A percentile compares a stretch with the other conserved stretches of the same genome.
phyloP scores from a whole-genome alignment of 352 stramenopile species.

The Pythium phragmiticola region DNA sequence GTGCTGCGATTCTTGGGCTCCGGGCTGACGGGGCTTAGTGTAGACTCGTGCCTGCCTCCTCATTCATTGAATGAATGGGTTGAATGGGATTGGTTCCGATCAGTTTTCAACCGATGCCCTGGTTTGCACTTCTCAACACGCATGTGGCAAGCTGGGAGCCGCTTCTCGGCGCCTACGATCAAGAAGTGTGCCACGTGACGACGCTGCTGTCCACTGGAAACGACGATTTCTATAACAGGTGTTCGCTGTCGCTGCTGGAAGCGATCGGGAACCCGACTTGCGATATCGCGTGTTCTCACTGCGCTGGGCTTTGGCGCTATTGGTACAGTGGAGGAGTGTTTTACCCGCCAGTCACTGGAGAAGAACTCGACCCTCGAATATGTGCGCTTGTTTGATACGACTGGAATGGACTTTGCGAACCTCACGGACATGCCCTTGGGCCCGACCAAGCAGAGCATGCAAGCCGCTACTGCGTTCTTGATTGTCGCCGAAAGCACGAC shows the following conservation, averaged over 20 bases:
- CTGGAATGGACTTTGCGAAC: too few species aligned
- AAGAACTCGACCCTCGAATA: background rate
- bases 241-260: background rate
- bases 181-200: background rate
- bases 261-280: background rate
- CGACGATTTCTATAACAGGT: background rate
- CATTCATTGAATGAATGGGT: too few species aligned
- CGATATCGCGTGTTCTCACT: background rate
- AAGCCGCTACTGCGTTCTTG: background rate
- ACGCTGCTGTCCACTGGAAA: background rate
- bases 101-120: background rate
- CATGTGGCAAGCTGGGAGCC: background rate
- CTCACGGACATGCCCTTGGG: too few species aligned
- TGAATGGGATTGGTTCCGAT: background rate
- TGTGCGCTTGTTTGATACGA: background rate
- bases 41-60: background rate
- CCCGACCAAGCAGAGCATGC: background rate
- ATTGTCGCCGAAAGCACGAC: background rate
- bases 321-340: background rate
- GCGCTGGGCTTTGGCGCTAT: background rate
- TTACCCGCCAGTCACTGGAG: background rate
- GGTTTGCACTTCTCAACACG: background rate
- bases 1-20: background rate
- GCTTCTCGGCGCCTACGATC: background rate
- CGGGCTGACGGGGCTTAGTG: background rate